Conservation (phyloP, 176 grass and related monocot genomes). For the Aegilops longissima region DNA sequence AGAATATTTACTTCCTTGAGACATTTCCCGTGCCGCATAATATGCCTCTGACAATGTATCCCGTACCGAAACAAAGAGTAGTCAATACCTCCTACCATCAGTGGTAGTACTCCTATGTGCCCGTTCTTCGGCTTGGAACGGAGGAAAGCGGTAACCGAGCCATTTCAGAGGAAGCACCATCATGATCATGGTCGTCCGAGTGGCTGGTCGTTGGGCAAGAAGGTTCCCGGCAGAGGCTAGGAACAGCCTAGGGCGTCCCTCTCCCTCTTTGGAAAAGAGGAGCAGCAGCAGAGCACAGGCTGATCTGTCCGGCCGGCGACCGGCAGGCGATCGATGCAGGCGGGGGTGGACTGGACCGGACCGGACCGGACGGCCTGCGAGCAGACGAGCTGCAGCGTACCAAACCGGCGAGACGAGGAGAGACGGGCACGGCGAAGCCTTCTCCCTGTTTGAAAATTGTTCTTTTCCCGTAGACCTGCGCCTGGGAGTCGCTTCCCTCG, state of each 20-base stretch:
- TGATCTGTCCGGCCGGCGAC: not conserved
- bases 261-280: not conserved
- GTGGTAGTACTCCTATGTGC: not conserved
- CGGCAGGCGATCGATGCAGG: no score
- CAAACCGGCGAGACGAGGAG: slow-evolving; percentile 31
- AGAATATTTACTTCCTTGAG: not conserved
- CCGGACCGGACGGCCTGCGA: not conserved
- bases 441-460: not conserved
- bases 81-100: not conserved
- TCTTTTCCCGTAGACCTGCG: not conserved
- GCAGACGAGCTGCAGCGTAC: slow-evolving; percentile 54
- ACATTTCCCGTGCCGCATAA: not conserved
- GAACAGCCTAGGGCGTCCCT: not conserved
- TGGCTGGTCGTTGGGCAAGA: not conserved
- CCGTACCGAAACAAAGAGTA: not conserved
- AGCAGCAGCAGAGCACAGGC: not conserved
- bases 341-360: not conserved
- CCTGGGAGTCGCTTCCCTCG: not conserved
- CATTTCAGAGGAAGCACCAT: not conserved
- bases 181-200: not conserved
- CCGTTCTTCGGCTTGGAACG: not conserved
- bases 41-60: not conserved
- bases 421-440: slow-evolving; percentile 12
- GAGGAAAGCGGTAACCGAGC: not conserved
- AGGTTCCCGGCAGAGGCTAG: not conserved